Percentiles rank a stretch among this genome's conserved stretches.
Conservation (phyloP, 495 filamentous ascomycete genomes). For the Immersiella caudata region DNA sequence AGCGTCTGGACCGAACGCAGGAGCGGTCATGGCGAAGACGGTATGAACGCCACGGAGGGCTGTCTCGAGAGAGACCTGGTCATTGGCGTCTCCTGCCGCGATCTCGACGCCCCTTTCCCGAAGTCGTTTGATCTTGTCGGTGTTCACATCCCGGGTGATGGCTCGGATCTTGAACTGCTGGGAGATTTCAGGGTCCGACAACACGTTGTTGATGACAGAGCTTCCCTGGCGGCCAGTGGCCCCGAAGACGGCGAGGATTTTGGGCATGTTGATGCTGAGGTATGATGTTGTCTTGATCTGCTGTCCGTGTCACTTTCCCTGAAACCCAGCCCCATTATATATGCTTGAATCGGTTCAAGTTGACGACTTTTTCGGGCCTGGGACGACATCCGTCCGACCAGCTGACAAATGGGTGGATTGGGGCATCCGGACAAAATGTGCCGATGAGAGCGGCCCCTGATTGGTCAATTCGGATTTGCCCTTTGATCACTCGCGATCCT, state of each 20-base stretch:
- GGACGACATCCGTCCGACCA: background rate
- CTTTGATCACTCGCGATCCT: background rate
- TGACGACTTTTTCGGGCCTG: background rate
- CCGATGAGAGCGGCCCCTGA: background rate
- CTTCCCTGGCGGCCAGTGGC: conserved; percentile 66
- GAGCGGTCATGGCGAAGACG: conserved; percentile 52
- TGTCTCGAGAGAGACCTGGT: conserved; percentile 42
- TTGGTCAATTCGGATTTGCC: conserved; percentile 1
- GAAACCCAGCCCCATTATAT: too few relatives aligned
- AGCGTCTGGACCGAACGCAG: conserved; percentile 31
- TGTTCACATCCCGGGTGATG: conserved; percentile 56
- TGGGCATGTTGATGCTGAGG: conserved; percentile 3
- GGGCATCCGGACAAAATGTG: background rate
- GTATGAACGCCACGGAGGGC: conserved; percentile 52
- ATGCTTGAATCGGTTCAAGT: background rate
- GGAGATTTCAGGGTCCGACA: conserved; percentile 52
- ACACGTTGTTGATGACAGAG: conserved; percentile 57
- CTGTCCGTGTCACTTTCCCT: background rate
- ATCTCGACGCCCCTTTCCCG: conserved; percentile 46
- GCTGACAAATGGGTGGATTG: background rate
- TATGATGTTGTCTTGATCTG: background rate
- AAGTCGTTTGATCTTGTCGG: conserved; percentile 47
- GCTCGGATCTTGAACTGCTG: conserved; percentile 56
- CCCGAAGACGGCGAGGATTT: conserved; percentile 59
- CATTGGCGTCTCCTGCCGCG: conserved; percentile 41